Conservation (phyloP, 2,329 filamentous ascomycete species). For the Stagonosporopsis vannaccii region DNA sequence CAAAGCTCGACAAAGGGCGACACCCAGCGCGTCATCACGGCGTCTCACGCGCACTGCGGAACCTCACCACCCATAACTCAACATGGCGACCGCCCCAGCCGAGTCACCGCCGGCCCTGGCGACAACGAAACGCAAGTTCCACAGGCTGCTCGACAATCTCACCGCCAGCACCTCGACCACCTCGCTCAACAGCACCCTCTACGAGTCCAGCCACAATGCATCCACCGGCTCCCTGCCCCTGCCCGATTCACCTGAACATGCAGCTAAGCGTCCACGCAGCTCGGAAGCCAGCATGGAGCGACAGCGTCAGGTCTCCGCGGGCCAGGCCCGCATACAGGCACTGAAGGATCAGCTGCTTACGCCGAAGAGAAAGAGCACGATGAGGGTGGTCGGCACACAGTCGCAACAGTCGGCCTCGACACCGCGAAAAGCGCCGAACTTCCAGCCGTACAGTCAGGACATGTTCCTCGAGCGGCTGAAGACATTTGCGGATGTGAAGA, state of each 20-base stretch:
- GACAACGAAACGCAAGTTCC: slow-evolving; percentile 84
- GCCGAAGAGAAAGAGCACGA: slow-evolving; percentile 36
- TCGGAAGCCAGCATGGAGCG: slow-evolving; percentile 40
- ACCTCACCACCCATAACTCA: not conserved
- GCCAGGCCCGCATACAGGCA: slow-evolving; percentile 40
- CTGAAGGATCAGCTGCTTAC: slow-evolving; percentile 45
- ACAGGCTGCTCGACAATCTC: slow-evolving; percentile 69
- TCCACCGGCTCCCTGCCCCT: slow-evolving; percentile 39
- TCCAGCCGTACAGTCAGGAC: slow-evolving; percentile 84
- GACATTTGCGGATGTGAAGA: slow-evolving; percentile 88
- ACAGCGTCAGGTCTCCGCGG: slow-evolving; percentile 36
- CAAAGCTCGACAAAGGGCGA: not conserved
- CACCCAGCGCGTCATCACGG: not conserved
- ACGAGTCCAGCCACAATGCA: slow-evolving; percentile 43
- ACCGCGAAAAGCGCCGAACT: slow-evolving; percentile 65
- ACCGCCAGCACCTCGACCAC: slow-evolving; percentile 58
- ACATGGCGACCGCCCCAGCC: slow-evolving; percentile 19
- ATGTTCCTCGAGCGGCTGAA: slow-evolving; percentile 82
- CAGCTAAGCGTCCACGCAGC: slow-evolving; percentile 45
- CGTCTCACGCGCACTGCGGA: not conserved
- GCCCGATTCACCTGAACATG: slow-evolving; percentile 37
- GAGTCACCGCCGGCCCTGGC: slow-evolving; percentile 64
- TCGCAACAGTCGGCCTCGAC: slow-evolving; percentile 31
- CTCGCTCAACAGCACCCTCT: slow-evolving; percentile 41
- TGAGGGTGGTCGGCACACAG: slow-evolving; percentile 42